Conservation (phyloP, 140 eudicot genomes). For the Oenanthe javanica region DNA sequence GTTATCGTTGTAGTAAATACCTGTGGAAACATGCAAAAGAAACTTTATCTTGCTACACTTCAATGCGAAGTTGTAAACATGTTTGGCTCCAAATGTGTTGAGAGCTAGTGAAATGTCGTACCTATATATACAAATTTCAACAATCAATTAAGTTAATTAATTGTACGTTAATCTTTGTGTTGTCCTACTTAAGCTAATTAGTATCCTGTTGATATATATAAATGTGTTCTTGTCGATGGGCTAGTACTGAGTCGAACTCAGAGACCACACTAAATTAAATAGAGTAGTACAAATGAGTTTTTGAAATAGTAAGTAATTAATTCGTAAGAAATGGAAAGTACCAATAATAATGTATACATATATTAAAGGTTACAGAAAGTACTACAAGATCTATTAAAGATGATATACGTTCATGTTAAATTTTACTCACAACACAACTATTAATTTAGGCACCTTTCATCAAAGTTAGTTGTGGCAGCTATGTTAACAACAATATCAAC, state of each 20-base stretch:
- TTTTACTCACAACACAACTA: too few species aligned
- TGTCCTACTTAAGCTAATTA: too few species aligned
- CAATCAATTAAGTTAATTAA: background rate
- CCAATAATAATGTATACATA: background rate
- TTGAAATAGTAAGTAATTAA: background rate
- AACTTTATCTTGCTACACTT: conserved; percentile 50
- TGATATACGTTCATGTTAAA: too few species aligned
- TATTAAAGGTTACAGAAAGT: background rate
- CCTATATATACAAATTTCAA: conserved; percentile 21
- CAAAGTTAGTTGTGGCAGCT: conserved; percentile 90
- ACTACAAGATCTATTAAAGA: too few species aligned
- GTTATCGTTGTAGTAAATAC: conserved; percentile 16
- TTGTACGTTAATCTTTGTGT: background rate
- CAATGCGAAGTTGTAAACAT: conserved; percentile 56
- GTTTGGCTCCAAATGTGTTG: conserved; percentile 59
- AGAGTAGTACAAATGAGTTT: background rate
- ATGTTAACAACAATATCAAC: conserved; percentile 70
- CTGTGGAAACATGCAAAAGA: conserved; percentile 80
- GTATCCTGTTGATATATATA: too few species aligned
- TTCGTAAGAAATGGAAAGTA: background rate
- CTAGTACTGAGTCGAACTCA: too few species aligned
- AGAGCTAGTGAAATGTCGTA: conserved; percentile 59
- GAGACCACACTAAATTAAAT: too few species aligned
- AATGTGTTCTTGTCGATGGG: too few species aligned
- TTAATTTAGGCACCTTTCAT: conserved; percentile 42